Evolutionary conservation across 257 asterid species (phyloP).

Genomic region (Penstemon eatonii): DNA sequence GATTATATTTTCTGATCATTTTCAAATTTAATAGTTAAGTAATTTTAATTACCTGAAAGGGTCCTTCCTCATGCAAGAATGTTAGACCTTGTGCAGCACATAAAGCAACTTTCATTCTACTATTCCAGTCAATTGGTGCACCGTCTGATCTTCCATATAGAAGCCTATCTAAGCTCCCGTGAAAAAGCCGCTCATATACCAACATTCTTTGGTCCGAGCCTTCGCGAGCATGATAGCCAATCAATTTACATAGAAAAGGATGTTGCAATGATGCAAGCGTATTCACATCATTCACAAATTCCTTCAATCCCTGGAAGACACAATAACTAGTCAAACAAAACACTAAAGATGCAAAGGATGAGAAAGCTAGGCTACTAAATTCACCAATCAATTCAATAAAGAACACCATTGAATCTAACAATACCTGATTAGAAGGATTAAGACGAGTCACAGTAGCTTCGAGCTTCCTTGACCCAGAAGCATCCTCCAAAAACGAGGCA

Average conservation of each 20-base stretch:
- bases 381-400: conserved; percentile 9
- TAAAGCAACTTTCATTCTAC: conserved; percentile 81
- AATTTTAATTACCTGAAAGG: conserved; percentile 71
- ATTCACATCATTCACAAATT: conserved; percentile 70
- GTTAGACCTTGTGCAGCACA: conserved; percentile 97
- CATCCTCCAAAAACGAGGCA: conserved; percentile 76
- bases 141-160: conserved; percentile 87
- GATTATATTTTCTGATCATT: background rate
- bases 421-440: conserved; percentile 78
- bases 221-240: conserved; percentile 91
- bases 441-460: conserved; percentile 86
- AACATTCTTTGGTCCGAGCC: conserved; percentile 79
- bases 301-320: conserved; percentile 73
- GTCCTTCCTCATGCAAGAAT: conserved; percentile 95
- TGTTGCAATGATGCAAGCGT: conserved; percentile 84
- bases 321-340: conserved; percentile 11
- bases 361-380: background rate
- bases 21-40: conserved; percentile 13
- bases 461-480: conserved; percentile 54
- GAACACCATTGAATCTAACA: conserved; percentile 10
- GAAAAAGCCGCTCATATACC: conserved; percentile 81
- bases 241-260: conserved; percentile 70
- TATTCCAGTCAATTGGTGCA: conserved; percentile 94
- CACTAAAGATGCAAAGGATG: background rate
- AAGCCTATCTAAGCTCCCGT: conserved; percentile 88